Percentiles rank a stretch among this genome's conserved stretches.
Conservation (phyloP, 1,139 yeast species). For the Geotrichum europaeum region DNA sequence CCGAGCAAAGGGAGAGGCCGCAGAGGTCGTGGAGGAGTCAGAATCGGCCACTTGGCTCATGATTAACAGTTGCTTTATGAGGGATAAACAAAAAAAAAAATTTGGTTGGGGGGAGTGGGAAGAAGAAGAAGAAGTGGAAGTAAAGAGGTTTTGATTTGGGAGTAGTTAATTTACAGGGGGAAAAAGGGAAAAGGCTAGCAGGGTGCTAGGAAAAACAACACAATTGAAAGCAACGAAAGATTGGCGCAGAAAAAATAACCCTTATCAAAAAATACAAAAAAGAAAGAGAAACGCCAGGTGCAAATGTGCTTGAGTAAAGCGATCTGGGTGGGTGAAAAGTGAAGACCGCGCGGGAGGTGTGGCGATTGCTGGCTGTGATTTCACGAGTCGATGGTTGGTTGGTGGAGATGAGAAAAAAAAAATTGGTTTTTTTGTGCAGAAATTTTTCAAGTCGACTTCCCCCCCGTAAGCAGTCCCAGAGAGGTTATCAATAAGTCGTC, state of each 20-base stretch:
- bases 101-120: neutral
- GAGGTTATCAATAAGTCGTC: no score
- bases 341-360: neutral
- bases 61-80: neutral
- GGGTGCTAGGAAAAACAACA: neutral
- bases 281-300: neutral
- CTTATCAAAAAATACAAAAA: neutral
- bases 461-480: no score
- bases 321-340: neutral
- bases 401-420: neutral
- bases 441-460: neutral
- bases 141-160: no score
- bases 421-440: neutral
- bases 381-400: slow-evolving; percentile 2
- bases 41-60: slow-evolving; percentile 2
- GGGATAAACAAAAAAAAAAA: neutral
- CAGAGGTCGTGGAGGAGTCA: slow-evolving; percentile 1
- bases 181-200: no score
- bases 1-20: neutral
- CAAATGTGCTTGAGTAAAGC: neutral
- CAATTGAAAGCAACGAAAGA: neutral
- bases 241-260: no score
- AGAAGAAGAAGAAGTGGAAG: neutral
- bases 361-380: neutral
- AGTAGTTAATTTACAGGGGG: no score